Conservation (phyloP, 2,329 filamentous ascomycete genomes). For the Thelonectria olida region DNA sequence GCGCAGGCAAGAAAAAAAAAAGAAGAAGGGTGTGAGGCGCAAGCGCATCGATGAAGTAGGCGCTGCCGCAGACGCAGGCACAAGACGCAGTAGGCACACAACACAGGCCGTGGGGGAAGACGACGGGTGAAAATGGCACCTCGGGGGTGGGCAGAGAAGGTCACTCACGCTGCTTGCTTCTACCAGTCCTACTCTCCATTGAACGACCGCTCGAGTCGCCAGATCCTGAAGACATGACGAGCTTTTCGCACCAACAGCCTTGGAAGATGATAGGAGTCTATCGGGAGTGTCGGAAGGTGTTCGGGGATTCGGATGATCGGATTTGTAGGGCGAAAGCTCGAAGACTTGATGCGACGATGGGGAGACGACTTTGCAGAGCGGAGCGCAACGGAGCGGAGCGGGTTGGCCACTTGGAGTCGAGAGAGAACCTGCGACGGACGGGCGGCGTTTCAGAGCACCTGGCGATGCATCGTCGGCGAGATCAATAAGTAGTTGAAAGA, state of each 20-base stretch:
- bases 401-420: constrained; percentile 35
- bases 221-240: constrained; percentile 41
- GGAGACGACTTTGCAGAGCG: constrained; percentile 21
- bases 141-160: constrained; percentile 3
- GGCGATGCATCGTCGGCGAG: constrained; percentile 38
- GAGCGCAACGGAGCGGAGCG: constrained; percentile 35
- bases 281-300: constrained; percentile 23
- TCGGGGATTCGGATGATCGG: constrained; percentile 28
- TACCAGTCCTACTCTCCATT: constrained; percentile 79
- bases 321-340: constrained; percentile 21
- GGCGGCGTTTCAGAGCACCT: constrained; percentile 37
- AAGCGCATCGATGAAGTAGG: not conserved
- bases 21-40: not conserved
- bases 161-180: constrained; percentile 83
- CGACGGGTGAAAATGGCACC: constrained; percentile 15
- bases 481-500: constrained; percentile 20
- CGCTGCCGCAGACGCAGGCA: constrained; percentile 9
- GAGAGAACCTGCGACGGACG: constrained; percentile 41
- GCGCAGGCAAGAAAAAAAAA: not conserved
- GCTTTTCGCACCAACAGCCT: not conserved
- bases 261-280: constrained; percentile 43
- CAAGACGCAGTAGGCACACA: constrained; percentile 14
- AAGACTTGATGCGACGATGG: constrained; percentile 23
- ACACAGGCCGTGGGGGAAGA: constrained; percentile 6
- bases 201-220: constrained; percentile 56